Evolutionary conservation across 2,329 filamentous ascomycete genomes (phyloP).

Genomic region (Rachicladosporium sp.): DNA sequence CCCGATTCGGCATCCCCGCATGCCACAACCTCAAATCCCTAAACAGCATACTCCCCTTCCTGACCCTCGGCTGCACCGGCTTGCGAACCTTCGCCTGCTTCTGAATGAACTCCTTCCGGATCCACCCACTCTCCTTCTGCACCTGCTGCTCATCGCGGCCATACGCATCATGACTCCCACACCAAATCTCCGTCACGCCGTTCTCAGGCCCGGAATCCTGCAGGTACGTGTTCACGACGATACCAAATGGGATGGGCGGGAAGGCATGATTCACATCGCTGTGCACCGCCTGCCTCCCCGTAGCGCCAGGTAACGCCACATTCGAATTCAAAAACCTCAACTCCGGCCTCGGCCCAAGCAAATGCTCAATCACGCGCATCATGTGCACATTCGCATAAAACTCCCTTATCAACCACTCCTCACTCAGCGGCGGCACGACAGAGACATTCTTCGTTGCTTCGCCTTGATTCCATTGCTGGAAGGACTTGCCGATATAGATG

Average conservation of each 20-base stretch:
- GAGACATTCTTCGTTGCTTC: conserved; percentile 9
- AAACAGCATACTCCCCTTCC: conserved; percentile 34
- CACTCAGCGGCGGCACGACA: conserved; percentile 10
- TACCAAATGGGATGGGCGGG: conserved; percentile 29
- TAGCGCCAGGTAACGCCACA: conserved; percentile 18
- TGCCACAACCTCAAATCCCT: conserved; percentile 39
- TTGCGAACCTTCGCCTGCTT: conserved; percentile 21
- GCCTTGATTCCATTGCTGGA: conserved; percentile 13
- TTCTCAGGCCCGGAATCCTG: conserved; percentile 34
- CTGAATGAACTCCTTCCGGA: conserved; percentile 23
- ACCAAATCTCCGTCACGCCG: conserved; percentile 40
- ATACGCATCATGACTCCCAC: conserved; percentile 35
- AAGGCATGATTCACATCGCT: conserved; percentile 25
- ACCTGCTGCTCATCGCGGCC: conserved; percentile 18
- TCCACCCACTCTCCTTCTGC: conserved; percentile 14
- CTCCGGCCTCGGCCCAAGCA: conserved; percentile 20
- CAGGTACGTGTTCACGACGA: conserved; percentile 37
- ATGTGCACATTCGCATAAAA: conserved; percentile 13
- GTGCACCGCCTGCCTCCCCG: conserved; percentile 21
- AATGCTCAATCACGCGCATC: conserved; percentile 10
- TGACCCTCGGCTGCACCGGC: conserved; percentile 29
- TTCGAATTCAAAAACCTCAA: conserved; percentile 25
- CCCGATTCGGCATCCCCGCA: conserved; percentile 37
- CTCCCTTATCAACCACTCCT: conserved; percentile 10
- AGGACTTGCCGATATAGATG: conserved; percentile 5